Base-by-base conservation (phyloP, 2,329 filamentous ascomycete genomes). In the Xylaria arbuscula region DNA sequence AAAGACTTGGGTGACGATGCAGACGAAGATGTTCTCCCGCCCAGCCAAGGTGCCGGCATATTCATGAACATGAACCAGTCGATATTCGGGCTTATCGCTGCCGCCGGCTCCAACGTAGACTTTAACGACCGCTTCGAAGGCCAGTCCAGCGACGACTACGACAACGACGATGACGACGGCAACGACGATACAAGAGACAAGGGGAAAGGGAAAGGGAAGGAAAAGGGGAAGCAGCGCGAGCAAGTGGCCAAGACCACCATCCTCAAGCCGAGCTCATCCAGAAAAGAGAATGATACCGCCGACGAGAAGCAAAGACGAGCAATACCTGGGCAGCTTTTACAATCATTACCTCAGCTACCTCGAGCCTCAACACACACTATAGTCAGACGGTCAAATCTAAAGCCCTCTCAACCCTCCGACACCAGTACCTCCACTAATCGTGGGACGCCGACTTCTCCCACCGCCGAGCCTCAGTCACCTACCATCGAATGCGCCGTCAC, bases 61-160 rank as follows among this genome's bases (percentile, higher is more conserved):
- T 85, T 87, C 67, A 83, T 88, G 81, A 93, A 94, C 76, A 93
- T 97, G 90, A 96, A 97, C 80, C 94, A 97, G 84, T 97, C 93
- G 72, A 90, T 98, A 64, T 97, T 98, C 79, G 94, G 93, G 62
- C 88, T 98, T 81, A 94, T 98, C 73, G 93, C 94, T 7, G 93
- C 93, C 17, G 93, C 93, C 45, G 93, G 94, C 7, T 94, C 93
- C 36, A 89, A 89, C 67, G 90, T 92, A 60, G 92, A 97, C 80
- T 94, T 97, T 77, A 90, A 93, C 79, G 87, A 92, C 67, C 88
- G 92, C 45, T 95, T 96, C 79, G 92, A 94, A 76, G 91, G 83
- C 58, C 85, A 92, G 72, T 94, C 92, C 48, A 96, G 93, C 74
- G 93, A 95, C 74, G 94, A 94, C 22, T 48, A 24, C 45, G 45